Conservation (phyloP, 495 filamentous ascomycete species). For the Entonaema liquescens region DNA sequence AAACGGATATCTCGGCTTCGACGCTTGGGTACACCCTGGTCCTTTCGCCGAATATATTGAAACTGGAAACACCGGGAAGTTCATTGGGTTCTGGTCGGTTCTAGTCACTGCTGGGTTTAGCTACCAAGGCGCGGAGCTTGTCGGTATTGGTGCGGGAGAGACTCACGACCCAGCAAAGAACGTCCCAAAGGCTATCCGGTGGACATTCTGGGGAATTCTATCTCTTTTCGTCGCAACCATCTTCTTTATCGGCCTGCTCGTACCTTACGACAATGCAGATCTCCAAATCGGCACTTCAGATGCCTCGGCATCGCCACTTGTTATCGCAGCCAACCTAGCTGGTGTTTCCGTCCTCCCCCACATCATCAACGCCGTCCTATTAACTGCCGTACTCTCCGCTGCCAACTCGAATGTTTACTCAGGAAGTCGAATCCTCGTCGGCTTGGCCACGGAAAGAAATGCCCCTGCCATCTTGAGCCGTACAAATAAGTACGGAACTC, state of each 20-base stretch:
- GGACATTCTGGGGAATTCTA: conserved; percentile 68
- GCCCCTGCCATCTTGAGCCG: conserved; percentile 60
- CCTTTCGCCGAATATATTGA: conserved; percentile 68
- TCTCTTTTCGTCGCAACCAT: conserved; percentile 73
- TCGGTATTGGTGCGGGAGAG: conserved; percentile 74
- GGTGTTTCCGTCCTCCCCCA: conserved; percentile 72
- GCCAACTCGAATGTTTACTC: conserved; percentile 68
- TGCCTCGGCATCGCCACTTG: conserved; percentile 72
- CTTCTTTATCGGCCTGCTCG: conserved; percentile 72
- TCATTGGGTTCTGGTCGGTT: conserved; percentile 57
- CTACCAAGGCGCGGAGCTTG: conserved; percentile 66
- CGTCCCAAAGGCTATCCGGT: conserved; percentile 58
- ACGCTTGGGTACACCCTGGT: conserved; percentile 74
- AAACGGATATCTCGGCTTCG: conserved; percentile 73
- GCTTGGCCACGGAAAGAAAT: conserved; percentile 67
- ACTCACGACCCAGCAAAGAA: conserved; percentile 68
- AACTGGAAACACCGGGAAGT: conserved; percentile 54
- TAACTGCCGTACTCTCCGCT: conserved; percentile 65
- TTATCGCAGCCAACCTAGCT: conserved; percentile 71
- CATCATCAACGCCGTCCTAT: conserved; percentile 75
- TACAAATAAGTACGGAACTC: conserved; percentile 54
- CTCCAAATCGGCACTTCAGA: conserved; percentile 60
- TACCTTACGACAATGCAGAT: conserved; percentile 61
- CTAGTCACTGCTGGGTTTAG: conserved; percentile 57
- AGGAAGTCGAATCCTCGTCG: conserved; percentile 70